Base-by-base conservation (phyloP, 1,284 basidiomycete genomes). In the Garcileccinum viscosum region DNA sequence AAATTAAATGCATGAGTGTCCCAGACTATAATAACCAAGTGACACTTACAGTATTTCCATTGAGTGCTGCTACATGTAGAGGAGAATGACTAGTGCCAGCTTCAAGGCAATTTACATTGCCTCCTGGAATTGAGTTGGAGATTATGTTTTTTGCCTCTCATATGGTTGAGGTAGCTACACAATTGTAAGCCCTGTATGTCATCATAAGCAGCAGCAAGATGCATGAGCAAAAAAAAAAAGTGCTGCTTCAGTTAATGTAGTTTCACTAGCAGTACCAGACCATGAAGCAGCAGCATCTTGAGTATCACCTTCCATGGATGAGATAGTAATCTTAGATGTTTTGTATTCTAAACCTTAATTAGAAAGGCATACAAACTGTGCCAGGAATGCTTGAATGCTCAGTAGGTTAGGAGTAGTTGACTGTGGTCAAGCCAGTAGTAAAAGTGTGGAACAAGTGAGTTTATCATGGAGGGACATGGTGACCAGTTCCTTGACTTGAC, bases 1-100 rank as follows among this genome's bases (percentile, higher is more conserved):
- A 83, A n/a, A n/a, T n/a, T 93, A 83, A 80, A 80, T 97, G 96
- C 14, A 98, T 95, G n/a, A 95, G 85, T 3, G 95, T 94, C 3
- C 96, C 96, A 1, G 89, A 89, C 69, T 89, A 84, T 40, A 98
- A 84, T 40, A 98, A 82, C 44, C 88, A 76, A 38, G 85, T 82
- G 33, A 91, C 88, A 63, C 89, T 88, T 8, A 78, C 80, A 1
- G 81, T 72, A 70, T 87, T 87, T 0, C 93, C 94, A 64, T 91
- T 90, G 44, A 96, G 79, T 50, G 93, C 89, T 3, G 95, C 95
- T 27, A 92, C 87, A 75, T 97, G 96, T 47, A 97, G 81, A 7
- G 95, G 93, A 12, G 93, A 90, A 67, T 90, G 86, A 9, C 93
- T 92, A 22, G 90, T 91, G 17, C 88, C 86, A 3, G 85, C 81